A percentile compares a stretch with the other conserved stretches of the same genome.
phyloP scores from a whole-genome alignment of 768 basidiomycete species.

The Leccinum longicurvipes region DNA sequence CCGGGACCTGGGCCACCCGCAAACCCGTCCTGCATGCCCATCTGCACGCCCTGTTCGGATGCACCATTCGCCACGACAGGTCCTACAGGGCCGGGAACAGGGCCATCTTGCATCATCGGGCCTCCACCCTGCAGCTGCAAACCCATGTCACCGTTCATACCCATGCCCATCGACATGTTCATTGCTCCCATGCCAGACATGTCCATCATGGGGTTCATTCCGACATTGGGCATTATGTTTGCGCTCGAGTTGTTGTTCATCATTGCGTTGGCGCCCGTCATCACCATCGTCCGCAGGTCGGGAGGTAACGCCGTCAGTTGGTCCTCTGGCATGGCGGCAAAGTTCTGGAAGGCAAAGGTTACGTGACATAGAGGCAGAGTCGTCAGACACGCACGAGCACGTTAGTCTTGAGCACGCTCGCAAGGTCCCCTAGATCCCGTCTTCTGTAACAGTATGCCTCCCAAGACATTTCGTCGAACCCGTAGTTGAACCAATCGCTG shows the following conservation, averaged over 20 bases:
- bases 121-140: slow-evolving; percentile 47
- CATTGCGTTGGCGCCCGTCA: slow-evolving; percentile 77
- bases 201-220: slow-evolving; percentile 75
- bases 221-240: slow-evolving; percentile 51
- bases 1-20: slow-evolving; percentile 43
- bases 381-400: slow-evolving; percentile 58
- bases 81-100: slow-evolving; percentile 30
- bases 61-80: slow-evolving; percentile 37
- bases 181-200: slow-evolving; percentile 63
- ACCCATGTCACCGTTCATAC: slow-evolving; percentile 65
- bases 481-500: slow-evolving; percentile 99
- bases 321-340: slow-evolving; percentile 79
- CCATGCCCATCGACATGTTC: slow-evolving; percentile 54
- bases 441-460: slow-evolving; percentile 87
- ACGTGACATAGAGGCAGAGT: not conserved
- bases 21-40: slow-evolving; percentile 42
- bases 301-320: slow-evolving; percentile 74
- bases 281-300: slow-evolving; percentile 83
- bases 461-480: slow-evolving; percentile 97
- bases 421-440: slow-evolving; percentile 76
- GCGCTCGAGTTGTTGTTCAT: slow-evolving; percentile 59
- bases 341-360: slow-evolving; percentile 49
- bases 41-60: slow-evolving; percentile 38
- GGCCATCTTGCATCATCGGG: slow-evolving; percentile 55
- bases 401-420: slow-evolving; percentile 75